These are phyloP conservation scores for Cercospora citrullina DNA, from an alignment of 2,329 filamentous ascomycete species.

Conservation along the genomic window DNA sequence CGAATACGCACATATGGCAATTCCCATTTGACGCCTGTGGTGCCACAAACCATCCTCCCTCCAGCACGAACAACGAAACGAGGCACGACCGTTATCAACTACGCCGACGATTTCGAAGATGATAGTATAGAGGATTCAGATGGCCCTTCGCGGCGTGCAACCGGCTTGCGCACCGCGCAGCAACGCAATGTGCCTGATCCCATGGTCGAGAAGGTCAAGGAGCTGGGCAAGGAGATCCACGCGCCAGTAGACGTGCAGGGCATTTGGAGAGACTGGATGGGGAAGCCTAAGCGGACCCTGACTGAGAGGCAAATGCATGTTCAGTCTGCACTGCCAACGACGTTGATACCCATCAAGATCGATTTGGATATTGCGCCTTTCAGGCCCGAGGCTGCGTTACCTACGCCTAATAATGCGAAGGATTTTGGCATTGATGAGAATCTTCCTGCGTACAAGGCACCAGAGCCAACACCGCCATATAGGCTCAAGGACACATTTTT, in stretches of 20 bases:
- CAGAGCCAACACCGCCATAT: slow-evolving; percentile 79
- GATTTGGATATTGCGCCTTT: slow-evolving; percentile 87
- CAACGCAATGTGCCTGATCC: slow-evolving; percentile 64
- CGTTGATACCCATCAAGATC: slow-evolving; percentile 92
- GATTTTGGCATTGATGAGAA: slow-evolving; percentile 66
- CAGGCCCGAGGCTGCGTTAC: slow-evolving; percentile 64
- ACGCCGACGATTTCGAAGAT: slow-evolving; percentile 93
- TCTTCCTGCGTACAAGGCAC: slow-evolving; percentile 74
- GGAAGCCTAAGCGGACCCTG: slow-evolving; percentile 59
- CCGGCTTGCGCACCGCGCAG: slow-evolving; percentile 78
- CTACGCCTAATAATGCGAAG: slow-evolving; percentile 60
- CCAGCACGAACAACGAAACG: slow-evolving; percentile 89
- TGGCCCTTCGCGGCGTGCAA: slow-evolving; percentile 62
- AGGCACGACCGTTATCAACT: slow-evolving; percentile 95
- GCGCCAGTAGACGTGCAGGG: slow-evolving; percentile 81
- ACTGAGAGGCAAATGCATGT: slow-evolving; percentile 63
- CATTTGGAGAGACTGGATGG: slow-evolving; percentile 95
- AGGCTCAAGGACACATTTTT: slow-evolving; percentile 92
- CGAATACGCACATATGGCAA: slow-evolving; percentile 89
- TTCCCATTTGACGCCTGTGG: slow-evolving; percentile 81
- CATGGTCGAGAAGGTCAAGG: slow-evolving; percentile 62
- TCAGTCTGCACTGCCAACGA: slow-evolving; percentile 77
- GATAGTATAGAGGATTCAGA: slow-evolving; percentile 76
- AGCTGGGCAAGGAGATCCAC: slow-evolving; percentile 78
- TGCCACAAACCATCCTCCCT: slow-evolving; percentile 67